phyloP scores from a whole-genome alignment of 768 basidiomycete genomes.

The Boletus fagicola region DNA sequence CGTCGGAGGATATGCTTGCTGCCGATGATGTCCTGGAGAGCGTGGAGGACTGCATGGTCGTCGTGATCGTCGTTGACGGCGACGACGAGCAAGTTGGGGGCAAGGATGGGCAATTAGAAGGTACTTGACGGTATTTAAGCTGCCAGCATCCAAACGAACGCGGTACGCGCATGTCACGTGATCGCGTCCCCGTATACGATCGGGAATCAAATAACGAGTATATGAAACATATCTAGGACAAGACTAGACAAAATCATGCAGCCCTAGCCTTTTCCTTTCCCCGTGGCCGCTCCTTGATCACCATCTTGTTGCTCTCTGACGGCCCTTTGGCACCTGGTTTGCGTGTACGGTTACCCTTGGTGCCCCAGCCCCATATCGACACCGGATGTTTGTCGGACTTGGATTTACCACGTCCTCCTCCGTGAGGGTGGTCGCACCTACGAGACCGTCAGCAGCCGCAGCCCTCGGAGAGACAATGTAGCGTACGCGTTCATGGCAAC shows the following conservation, averaged over 20 bases:
- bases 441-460: neutral
- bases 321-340: slow-evolving; percentile 83
- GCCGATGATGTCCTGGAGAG: slow-evolving; percentile 57
- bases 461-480: neutral
- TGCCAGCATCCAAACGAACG: slow-evolving; percentile 29
- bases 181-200: slow-evolving; percentile 23
- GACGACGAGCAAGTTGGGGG: slow-evolving; percentile 1
- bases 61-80: slow-evolving; percentile 3
- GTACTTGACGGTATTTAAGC: slow-evolving; percentile 26
- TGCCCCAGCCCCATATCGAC: slow-evolving; percentile 89
- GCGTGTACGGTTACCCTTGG: slow-evolving; percentile 90
- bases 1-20: slow-evolving; percentile 56
- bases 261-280: slow-evolving; percentile 49
- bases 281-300: slow-evolving; percentile 80
- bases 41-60: slow-evolving; percentile 19
- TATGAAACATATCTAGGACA: neutral
- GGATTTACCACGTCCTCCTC: slow-evolving; percentile 96
- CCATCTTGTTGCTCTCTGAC: slow-evolving; percentile 72
- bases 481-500: slow-evolving; percentile 94
- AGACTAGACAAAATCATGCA: neutral
- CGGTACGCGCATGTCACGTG: slow-evolving; percentile 31
- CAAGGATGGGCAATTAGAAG: neutral
- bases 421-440: slow-evolving; percentile 90
- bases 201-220: neutral
- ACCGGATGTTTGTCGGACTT: slow-evolving; percentile 95